Conservation (phyloP, 805 yeast species). For the Saturnispora gosingensis region DNA sequence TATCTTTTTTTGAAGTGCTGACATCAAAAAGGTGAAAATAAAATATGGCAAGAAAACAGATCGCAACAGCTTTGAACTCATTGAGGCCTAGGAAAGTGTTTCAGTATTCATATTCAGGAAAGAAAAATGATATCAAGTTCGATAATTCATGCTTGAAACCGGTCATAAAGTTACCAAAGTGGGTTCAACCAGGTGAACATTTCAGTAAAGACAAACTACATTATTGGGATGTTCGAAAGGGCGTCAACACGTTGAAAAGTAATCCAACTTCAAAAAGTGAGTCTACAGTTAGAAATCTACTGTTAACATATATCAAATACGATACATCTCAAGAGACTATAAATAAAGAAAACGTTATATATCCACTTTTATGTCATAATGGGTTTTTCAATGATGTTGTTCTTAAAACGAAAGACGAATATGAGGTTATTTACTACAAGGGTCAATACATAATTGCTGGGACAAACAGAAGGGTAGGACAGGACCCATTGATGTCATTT, state of each 20-base stretch:
- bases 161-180: neutral
- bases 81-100: neutral
- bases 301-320: slow-evolving; percentile 8
- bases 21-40: neutral
- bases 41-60: neutral
- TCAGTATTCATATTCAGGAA: neutral
- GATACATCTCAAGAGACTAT: neutral
- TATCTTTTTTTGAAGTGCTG: neutral
- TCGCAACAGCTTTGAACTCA: neutral
- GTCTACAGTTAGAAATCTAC: slow-evolving; percentile 5
- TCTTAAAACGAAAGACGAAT: slow-evolving; percentile 1
- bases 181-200: slow-evolving; percentile 1
- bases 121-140: neutral
- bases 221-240: neutral
- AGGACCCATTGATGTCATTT: slow-evolving; percentile 7
- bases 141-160: neutral
- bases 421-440: slow-evolving; percentile 9
- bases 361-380: slow-evolving; percentile 11
- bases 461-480: slow-evolving; percentile 7
- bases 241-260: neutral
- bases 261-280: neutral
- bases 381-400: slow-evolving; percentile 11
- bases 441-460: slow-evolving; percentile 9
- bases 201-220: neutral
- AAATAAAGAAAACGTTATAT: neutral